These are phyloP conservation scores for Actinidia chinensis DNA, from an alignment of 179 eudicot species.

Conservation along the genomic window DNA sequence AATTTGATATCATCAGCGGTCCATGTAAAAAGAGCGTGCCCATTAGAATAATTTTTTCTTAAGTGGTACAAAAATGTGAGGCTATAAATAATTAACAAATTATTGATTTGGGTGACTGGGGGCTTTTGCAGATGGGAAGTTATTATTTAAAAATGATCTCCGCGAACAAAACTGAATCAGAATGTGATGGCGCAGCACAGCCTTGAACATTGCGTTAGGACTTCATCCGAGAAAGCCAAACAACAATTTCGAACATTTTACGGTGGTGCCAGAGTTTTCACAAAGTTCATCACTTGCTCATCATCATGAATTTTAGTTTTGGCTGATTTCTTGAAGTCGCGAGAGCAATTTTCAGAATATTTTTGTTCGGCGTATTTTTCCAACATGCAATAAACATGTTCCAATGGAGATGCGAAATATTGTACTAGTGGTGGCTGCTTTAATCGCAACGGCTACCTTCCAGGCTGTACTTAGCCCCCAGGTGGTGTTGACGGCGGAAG, in stretches of 20 bases:
- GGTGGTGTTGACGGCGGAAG: not conserved
- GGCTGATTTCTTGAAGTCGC: not conserved
- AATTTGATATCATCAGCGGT: no score
- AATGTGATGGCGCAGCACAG: no score
- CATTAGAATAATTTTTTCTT: no score
- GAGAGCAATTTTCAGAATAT: not conserved
- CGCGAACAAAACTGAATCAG: no score
- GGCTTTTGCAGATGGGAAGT: no score
- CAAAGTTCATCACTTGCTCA: not conserved
- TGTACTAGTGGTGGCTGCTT: not conserved
- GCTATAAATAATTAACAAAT: no score
- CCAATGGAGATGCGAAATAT: not conserved
- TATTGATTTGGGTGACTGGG: no score
- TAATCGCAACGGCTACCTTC: not conserved
- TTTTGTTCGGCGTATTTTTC: no score
- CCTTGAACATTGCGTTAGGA: not conserved
- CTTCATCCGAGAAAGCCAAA: not conserved
- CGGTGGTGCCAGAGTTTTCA: not conserved
- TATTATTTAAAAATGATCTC: no score
- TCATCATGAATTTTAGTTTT: not conserved
- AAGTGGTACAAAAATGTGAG: no score
- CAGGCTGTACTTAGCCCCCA: not conserved
- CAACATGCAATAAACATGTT: not conserved
- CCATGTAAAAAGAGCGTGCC: no score
- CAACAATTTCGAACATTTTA: not conserved